Evolutionary conservation across 2,329 filamentous ascomycete genomes (phyloP).

Genomic region (Apiospora koreana): DNA sequence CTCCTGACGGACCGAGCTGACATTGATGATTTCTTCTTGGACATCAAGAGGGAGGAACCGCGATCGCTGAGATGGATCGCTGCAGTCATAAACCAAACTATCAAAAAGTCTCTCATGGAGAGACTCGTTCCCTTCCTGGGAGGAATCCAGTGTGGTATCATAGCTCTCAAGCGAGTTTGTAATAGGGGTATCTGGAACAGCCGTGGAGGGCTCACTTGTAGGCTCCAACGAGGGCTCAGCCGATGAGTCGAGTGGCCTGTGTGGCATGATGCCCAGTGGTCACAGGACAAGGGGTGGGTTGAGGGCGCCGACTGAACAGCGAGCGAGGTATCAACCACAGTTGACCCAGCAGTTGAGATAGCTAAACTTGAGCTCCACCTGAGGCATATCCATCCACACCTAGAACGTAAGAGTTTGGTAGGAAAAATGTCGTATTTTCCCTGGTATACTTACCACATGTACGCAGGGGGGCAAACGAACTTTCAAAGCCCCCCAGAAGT

Average conservation of each 20-base stretch:
- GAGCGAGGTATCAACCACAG: neutral
- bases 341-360: neutral
- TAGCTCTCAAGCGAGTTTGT: neutral
- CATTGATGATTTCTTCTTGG: neutral
- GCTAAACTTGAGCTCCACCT: no score
- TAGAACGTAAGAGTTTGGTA: neutral
- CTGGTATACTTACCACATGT: neutral
- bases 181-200: neutral
- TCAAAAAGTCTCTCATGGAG: neutral
- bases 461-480: neutral
- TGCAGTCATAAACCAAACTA: neutral
- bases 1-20: neutral
- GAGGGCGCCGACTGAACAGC: neutral
- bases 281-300: neutral
- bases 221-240: neutral
- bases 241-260: neutral
- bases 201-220: neutral
- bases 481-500: neutral
- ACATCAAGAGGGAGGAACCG: neutral
- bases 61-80: neutral
- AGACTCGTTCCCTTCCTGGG: neutral
- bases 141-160: neutral
- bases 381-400: no score
- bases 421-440: neutral
- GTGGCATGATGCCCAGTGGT: neutral